Evolutionary conservation across 768 basidiomycete species (phyloP).

Genomic region (Termitomyces sp.): DNA sequence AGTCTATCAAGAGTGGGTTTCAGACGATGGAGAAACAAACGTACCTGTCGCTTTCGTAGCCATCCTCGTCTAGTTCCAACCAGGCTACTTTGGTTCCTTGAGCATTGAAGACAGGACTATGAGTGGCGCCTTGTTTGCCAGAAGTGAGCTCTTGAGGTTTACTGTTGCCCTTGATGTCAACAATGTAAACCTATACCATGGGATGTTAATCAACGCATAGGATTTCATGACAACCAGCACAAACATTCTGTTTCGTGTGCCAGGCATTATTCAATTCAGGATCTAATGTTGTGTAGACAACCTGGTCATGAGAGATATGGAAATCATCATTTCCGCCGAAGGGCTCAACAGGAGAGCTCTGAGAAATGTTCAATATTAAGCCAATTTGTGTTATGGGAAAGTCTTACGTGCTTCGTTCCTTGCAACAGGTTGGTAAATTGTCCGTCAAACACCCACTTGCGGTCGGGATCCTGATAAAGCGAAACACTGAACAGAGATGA

Average conservation of each 20-base stretch:
- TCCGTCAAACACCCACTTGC: constrained; percentile 52
- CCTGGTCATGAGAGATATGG: constrained; percentile 62
- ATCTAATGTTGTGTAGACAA: constrained; percentile 88
- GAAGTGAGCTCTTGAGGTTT: constrained; percentile 72
- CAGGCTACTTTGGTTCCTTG: constrained; percentile 77
- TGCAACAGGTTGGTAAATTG: constrained; percentile 60
- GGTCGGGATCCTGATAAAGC: constrained; percentile 45
- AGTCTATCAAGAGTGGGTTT: not conserved
- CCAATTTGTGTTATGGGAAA: not conserved
- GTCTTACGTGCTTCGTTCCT: constrained; percentile 68
- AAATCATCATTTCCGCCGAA: constrained; percentile 86
- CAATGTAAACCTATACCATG: constrained; percentile 60
- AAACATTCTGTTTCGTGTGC: constrained; percentile 89
- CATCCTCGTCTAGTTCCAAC: constrained; percentile 85
- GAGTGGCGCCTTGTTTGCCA: constrained; percentile 82
- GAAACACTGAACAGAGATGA: constrained; percentile 70
- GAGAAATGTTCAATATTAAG: not conserved
- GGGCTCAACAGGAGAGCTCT: constrained; percentile 80
- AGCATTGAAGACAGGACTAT: constrained; percentile 65
- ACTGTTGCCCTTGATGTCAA: constrained; percentile 50
- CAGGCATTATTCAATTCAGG: constrained; percentile 70
- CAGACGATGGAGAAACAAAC: constrained; percentile 4
- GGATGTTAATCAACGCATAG: not conserved
- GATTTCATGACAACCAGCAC: not conserved
- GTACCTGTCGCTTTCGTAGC: constrained; percentile 85